These are phyloP conservation scores for Colletotrichum sp. DNA, from an alignment of 2,329 filamentous ascomycete species.

Conservation along the genomic window DNA sequence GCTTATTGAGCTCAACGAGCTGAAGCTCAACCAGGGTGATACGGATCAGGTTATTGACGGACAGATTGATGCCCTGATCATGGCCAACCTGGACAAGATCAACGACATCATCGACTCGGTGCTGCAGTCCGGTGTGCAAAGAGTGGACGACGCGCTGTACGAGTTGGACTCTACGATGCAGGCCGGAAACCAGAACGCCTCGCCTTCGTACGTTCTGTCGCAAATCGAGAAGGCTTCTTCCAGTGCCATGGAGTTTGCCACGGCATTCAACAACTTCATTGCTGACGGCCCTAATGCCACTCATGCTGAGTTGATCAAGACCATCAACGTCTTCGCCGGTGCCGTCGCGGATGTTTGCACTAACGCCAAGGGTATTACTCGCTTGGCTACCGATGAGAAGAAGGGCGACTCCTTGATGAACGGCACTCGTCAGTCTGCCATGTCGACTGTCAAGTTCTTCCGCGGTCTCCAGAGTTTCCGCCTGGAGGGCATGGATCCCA, in stretches of 20 bases:
- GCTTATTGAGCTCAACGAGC: slow-evolving; percentile 87
- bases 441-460: slow-evolving; percentile 93
- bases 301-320: slow-evolving; percentile 90
- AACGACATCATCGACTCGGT: slow-evolving; percentile 98
- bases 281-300: slow-evolving; percentile 92
- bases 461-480: slow-evolving; percentile 92
- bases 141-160: slow-evolving; percentile 95
- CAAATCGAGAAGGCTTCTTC: slow-evolving; percentile 97
- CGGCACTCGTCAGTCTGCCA: slow-evolving; percentile 82
- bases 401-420: slow-evolving; percentile 86
- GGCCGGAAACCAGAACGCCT: slow-evolving; percentile 97
- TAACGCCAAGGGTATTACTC: slow-evolving; percentile 93
- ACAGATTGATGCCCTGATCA: slow-evolving; percentile 87
- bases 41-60: slow-evolving; percentile 84
- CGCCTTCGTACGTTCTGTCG: slow-evolving; percentile 90
- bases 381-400: slow-evolving; percentile 94
- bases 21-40: slow-evolving; percentile 76
- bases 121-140: slow-evolving; percentile 87
- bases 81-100: slow-evolving; percentile 89
- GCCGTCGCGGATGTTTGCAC: slow-evolving; percentile 92
- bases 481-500: slow-evolving; percentile 84
- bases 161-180: slow-evolving; percentile 98
- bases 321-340: slow-evolving; percentile 87
- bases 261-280: slow-evolving; percentile 97
- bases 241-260: slow-evolving; percentile 95